Evolutionary conservation across 1,139 yeast genomes (phyloP).

Genomic region (Suhomyces panamericanus): DNA sequence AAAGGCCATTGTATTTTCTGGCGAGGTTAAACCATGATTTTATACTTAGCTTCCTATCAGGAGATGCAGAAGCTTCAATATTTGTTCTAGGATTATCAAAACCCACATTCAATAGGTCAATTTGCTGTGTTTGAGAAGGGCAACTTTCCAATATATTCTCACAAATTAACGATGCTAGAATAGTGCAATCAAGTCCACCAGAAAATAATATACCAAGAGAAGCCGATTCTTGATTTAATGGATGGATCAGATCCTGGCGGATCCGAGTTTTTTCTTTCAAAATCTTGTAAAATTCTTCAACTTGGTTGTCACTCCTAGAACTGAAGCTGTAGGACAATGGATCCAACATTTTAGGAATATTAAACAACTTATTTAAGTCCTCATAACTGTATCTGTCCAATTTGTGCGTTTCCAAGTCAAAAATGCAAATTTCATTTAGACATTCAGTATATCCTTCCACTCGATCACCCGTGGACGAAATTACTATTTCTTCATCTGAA

Average conservation of each 20-base stretch:
- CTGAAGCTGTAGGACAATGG: slow-evolving; percentile 4
- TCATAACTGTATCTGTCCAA: slow-evolving; percentile 14
- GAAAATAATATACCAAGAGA: slow-evolving; percentile 72
- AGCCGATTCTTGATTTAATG: slow-evolving; percentile 38
- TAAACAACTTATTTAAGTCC: slow-evolving; percentile 1
- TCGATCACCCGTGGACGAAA: slow-evolving; percentile 47
- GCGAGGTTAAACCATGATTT: slow-evolving; percentile 58
- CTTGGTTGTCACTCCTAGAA: slow-evolving; percentile 2
- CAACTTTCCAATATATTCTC: slow-evolving; percentile 20
- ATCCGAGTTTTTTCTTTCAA: slow-evolving; percentile 44
- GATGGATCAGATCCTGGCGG: slow-evolving; percentile 61
- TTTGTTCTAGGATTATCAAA: slow-evolving; percentile 88
- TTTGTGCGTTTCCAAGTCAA: slow-evolving; percentile 25
- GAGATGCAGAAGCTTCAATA: slow-evolving; percentile 60
- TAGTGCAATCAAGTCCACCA: slow-evolving; percentile 92
- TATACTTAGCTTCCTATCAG: slow-evolving; percentile 75
- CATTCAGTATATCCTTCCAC: slow-evolving; percentile 48
- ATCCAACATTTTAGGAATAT: background rate
- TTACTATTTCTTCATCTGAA: slow-evolving; percentile 33
- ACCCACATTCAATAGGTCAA: slow-evolving; percentile 89
- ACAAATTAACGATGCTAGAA: slow-evolving; percentile 56
- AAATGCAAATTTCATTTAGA: slow-evolving; percentile 46
- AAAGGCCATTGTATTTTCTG: slow-evolving; percentile 27
- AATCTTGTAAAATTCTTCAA: slow-evolving; percentile 20
- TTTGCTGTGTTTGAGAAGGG: slow-evolving; percentile 10